Evolutionary conservation across 345 rosid species (phyloP), one percentile per base, ranked within the genome.

Genomic region (Microthlaspi erraticum): DNA sequence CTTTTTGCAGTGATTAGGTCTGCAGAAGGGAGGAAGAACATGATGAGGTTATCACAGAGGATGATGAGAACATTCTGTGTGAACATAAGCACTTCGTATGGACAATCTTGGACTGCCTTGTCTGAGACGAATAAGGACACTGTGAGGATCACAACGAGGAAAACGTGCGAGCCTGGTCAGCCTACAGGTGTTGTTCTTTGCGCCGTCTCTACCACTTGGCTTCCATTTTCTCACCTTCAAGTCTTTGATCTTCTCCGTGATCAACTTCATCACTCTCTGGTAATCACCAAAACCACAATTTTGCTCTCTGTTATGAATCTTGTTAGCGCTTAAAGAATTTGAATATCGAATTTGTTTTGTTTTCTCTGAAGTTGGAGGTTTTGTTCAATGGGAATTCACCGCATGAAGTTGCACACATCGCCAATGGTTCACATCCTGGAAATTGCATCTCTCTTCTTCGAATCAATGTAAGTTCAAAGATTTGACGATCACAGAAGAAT

Each of bases 401-500:
- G 34, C 93, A 86, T n/a, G 98, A 93, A 71, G 90, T 93, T 44
- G 97, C 96, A 76, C 97, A 91, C 68, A 89, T 93, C 10, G 98
- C 97, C 7, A 91, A 87, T 64, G 96, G 98, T 31, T 84, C 97
- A 64, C 96, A 93, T 83, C 96, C 87, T 12, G 98, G 98, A 59
- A 91, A 91, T 29, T 91, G 91, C 83, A 89, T 94, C 51, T 94
- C 97, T 65, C 96, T 94, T 52, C 96, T 94, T 51, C 91, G 97
- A 49, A 81, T 94, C 75, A 89, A 89, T 60, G 97, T 91, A 81
- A 76, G 85, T 16, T 6, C 29, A 5, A 6, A 58, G 20, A 39
- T 17, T 2, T 0, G 52, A 51, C n/a, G n/a, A n/a, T n/a, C n/a
- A n/a, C n/a, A n/a, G n/a, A n/a, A n/a, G n/a, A n/a, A n/a, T n/a